These are phyloP conservation scores for Podaxis carcinomalis DNA, from an alignment of 768 basidiomycete species.

Conservation along the genomic window DNA sequence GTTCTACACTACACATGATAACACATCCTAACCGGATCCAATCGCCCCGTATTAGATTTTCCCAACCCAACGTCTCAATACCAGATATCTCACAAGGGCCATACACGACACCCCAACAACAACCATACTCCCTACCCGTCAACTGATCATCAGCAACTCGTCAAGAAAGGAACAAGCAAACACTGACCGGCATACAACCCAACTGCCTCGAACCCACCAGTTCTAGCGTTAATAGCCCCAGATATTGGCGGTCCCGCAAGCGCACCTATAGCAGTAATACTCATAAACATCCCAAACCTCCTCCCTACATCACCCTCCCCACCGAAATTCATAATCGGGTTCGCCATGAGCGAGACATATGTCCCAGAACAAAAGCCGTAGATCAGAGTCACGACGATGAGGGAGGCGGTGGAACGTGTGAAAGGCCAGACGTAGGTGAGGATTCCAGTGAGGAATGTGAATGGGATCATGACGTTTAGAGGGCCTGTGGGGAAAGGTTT, in stretches of 20 bases:
- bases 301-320: conserved; percentile 57
- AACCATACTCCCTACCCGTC: not conserved
- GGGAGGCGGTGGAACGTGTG: conserved; percentile 34
- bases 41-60: not conserved
- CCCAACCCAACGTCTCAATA: not conserved
- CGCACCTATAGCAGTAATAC: conserved; percentile 56
- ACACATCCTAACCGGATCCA: no score
- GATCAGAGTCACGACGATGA: conserved; percentile 51
- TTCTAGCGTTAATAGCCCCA: conserved; percentile 56
- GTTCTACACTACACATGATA: no score
- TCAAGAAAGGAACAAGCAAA: not conserved
- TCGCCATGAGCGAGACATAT: conserved; percentile 51
- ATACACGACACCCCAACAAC: not conserved
- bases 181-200: conserved; percentile 52
- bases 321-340: conserved; percentile 62
- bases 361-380: conserved; percentile 71
- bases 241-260: conserved; percentile 72
- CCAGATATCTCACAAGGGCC: not conserved
- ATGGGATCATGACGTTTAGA: conserved; percentile 67
- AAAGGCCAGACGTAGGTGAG: conserved; percentile 75
- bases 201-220: conserved; percentile 49
- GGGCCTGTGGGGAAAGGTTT: conserved; percentile 36
- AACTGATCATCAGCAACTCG: not conserved
- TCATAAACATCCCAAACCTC: conserved; percentile 61
- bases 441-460: conserved; percentile 51